These are phyloP conservation scores for Podospora pseudopauciseta DNA, from an alignment of 495 filamentous ascomycete species.

Conservation along the genomic window DNA sequence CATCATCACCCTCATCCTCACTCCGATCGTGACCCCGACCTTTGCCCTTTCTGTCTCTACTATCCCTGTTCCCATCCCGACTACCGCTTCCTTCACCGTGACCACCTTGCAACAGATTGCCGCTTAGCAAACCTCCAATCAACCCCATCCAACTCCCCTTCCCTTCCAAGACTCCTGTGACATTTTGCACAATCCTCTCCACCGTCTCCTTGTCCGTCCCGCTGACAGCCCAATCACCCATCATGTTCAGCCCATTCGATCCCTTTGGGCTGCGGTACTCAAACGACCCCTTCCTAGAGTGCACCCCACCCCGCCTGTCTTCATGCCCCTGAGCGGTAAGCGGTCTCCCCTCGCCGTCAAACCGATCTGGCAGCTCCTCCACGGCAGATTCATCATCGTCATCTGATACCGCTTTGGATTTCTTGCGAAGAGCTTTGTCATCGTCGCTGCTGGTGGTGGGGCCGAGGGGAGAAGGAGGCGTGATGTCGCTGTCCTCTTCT, in stretches of 20 bases:
- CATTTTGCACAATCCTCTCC: slow-evolving; percentile 30
- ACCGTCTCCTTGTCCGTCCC: slow-evolving; percentile 35
- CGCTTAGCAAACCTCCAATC: slow-evolving; percentile 28
- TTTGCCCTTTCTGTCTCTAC: background rate
- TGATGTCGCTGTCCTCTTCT: slow-evolving; percentile 16
- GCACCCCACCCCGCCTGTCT: background rate
- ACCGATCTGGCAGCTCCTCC: slow-evolving; percentile 59
- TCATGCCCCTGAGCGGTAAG: slow-evolving; percentile 21
- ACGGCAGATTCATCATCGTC: slow-evolving; percentile 36
- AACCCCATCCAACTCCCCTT: slow-evolving; percentile 28
- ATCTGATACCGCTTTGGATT: slow-evolving; percentile 12
- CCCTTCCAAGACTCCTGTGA: slow-evolving; percentile 36
- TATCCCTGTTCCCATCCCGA: slow-evolving; percentile 8
- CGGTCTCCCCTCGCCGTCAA: slow-evolving; percentile 58
- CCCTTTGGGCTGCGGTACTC: slow-evolving; percentile 24
- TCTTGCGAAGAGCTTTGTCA: slow-evolving; percentile 17
- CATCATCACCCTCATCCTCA: slow-evolving; percentile 6
- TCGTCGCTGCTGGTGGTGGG: background rate
- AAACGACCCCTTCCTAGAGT: slow-evolving; percentile 30
- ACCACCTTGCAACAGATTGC: slow-evolving; percentile 23
- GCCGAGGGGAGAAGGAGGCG: background rate
- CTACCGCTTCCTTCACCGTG: slow-evolving; percentile 5
- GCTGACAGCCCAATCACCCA: slow-evolving; percentile 29
- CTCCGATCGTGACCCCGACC: background rate
- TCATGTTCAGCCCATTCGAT: slow-evolving; percentile 15